Evolutionary conservation across 108 stramenopile species (phyloP).

Genomic region (Nannochloropsis gaditana): DNA sequence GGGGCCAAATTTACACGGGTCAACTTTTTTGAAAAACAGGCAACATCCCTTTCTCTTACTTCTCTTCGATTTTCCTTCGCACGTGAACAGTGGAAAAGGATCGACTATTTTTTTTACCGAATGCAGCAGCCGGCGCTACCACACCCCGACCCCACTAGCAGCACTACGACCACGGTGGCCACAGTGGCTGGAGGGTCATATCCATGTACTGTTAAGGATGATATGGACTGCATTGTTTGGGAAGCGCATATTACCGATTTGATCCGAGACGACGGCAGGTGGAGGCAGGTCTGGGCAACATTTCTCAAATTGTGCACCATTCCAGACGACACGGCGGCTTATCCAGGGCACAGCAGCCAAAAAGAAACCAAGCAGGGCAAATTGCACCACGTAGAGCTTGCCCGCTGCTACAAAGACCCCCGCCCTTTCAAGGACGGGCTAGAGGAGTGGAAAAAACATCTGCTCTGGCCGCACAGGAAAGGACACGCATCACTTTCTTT

Average conservation of each 20-base stretch:
- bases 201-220: too few relatives aligned
- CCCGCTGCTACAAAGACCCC: constrained; percentile 16
- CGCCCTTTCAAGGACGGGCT: neutral
- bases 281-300: neutral
- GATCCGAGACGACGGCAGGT: neutral
- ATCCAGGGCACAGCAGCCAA: neutral
- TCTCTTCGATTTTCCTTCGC: too few relatives aligned
- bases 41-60: too few relatives aligned
- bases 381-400: constrained; percentile 9
- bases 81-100: too few relatives aligned
- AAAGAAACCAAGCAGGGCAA: neutral
- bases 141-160: neutral
- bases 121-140: too few relatives aligned
- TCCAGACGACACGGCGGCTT: neutral
- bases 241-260: constrained; percentile 20
- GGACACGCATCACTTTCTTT: neutral
- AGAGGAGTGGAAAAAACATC: neutral
- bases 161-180: neutral
- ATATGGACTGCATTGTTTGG: neutral
- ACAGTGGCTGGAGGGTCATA: neutral
- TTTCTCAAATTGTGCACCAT: neutral
- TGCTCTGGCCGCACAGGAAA: neutral
- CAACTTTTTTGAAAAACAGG: too few relatives aligned
- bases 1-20: too few relatives aligned
- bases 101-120: too few relatives aligned